Evolutionary conservation across 2,329 filamentous ascomycete species (phyloP), one percentile per base, ranked within the genome.

Genomic region (Knoxdaviesia capensis): DNA sequence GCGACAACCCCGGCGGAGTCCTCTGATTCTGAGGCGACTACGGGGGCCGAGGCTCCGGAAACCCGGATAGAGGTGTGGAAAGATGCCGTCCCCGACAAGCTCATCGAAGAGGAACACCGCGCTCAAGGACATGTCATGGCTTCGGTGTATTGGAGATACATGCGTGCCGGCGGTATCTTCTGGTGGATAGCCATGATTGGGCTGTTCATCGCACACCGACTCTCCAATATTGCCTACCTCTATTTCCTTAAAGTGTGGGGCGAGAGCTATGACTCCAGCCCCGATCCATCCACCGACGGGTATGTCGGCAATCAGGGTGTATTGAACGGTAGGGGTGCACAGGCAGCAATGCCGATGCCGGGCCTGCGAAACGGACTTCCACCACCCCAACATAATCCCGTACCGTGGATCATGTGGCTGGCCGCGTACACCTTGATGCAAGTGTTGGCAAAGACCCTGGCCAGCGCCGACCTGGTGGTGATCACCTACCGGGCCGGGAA

Each of bases 231-330:
- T 35, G 68, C 67, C 1, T 72, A 84, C 51, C 77, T 73, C 1
- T 88, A 84, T 70, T 87, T 90, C 38, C 66, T 94, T 42, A 92
- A 94, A 54, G 69, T 78, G 30, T 94, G 86, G 85, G 83, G 82
- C 31, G 82, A 92, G 53, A 74, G 75, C 6, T 88, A 87, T 55
- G 37, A 34, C 5, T 35, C 11, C 11, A 35, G 8, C 34, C 34
- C 11, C 34, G 34, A 9, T 11, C 34, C 8, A 64, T 6, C 34
- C 34, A 28, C 30, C 7, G 32, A 20, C 29, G 37, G 32, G 3
- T 28, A 39, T 32, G 3, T 11, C 9, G 10, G 35, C 20, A 8
- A 11, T 29, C 37, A 31, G 31, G 10, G 34, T 11, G 7, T 6
- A 20, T 35, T 35, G 34, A 9, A 35, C 34, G 34, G 8, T 20